Conservation (phyloP, 345 rosid species). For the Pugionium dolabratum region DNA sequence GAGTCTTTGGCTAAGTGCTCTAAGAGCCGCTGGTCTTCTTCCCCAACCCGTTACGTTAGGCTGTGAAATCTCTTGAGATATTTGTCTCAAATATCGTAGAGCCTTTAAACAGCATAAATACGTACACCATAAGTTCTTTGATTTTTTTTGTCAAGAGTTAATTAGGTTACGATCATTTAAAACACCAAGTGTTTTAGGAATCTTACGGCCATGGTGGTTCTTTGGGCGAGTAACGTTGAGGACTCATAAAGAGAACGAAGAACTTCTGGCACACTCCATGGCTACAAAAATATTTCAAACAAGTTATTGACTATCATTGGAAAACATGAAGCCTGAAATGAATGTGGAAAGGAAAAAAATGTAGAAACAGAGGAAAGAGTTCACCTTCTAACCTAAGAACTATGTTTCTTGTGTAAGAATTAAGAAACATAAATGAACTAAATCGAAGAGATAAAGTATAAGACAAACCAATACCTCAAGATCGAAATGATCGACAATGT, state of each 20-base stretch:
- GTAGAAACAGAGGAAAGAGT: slow-evolving; percentile 3
- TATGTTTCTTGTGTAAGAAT: slow-evolving; percentile 25
- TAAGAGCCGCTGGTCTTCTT: slow-evolving; percentile 90
- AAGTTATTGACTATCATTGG: slow-evolving; percentile 9
- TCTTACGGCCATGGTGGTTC: slow-evolving; percentile 92
- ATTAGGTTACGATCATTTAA: neutral
- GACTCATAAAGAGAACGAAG: slow-evolving; percentile 95
- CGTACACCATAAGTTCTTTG: slow-evolving; percentile 4
- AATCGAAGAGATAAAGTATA: neutral
- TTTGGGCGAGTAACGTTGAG: slow-evolving; percentile 88
- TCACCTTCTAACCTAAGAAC: slow-evolving; percentile 24
- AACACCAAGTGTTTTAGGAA: neutral
- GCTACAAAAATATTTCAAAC: slow-evolving; percentile 46
- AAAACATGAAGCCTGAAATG: neutral
- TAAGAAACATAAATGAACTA: neutral
- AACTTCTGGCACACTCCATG: slow-evolving; percentile 98
- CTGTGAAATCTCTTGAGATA: slow-evolving; percentile 91
- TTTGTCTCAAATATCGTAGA: slow-evolving; percentile 85
- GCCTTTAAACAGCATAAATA: slow-evolving; percentile 51
- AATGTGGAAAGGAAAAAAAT: neutral
- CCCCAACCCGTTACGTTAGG: slow-evolving; percentile 85
- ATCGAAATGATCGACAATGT: slow-evolving; percentile 92
- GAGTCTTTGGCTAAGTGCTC: slow-evolving; percentile 84
- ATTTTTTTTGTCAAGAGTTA: neutral
- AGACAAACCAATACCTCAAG: slow-evolving; percentile 61